phyloP scores from a whole-genome alignment of 331 rosid species.

The Quercus lobata region DNA sequence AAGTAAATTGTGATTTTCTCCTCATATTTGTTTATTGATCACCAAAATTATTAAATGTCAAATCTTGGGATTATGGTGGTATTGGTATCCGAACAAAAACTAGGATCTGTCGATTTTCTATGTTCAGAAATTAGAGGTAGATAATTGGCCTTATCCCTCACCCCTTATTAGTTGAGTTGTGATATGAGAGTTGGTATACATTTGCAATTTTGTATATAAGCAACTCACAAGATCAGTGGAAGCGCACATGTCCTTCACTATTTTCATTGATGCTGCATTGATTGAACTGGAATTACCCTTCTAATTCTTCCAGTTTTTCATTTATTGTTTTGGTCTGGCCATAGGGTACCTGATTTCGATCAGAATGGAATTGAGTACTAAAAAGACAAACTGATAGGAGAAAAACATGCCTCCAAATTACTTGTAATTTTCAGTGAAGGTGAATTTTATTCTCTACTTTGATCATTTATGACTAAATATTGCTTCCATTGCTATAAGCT shows the following conservation, averaged over 20 bases:
- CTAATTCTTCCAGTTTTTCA: not conserved
- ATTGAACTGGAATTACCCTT: not conserved
- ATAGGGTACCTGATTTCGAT: not conserved
- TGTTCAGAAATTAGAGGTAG: no score
- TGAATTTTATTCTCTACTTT: not conserved
- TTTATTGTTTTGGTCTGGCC: not conserved
- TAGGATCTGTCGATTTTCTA: no score
- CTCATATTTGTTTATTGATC: no score
- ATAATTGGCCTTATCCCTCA: no score
- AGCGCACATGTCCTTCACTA: no score
- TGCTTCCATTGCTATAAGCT: not conserved
- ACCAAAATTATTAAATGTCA: no score
- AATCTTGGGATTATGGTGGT: no score
- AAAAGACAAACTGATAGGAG: not conserved
- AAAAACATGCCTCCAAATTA: not conserved
- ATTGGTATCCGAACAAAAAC: no score
- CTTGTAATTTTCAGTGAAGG: not conserved
- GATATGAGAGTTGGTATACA: constrained; percentile 20
- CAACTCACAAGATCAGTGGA: no score
- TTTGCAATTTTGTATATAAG: not conserved
- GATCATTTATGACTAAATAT: no score
- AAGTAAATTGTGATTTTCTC: no score
- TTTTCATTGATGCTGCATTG: not conserved
- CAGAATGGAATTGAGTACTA: not conserved
- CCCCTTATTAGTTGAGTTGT: no score